These are phyloP conservation scores for Serendipita sp. DNA, from an alignment of 1,284 basidiomycete genomes.

Conservation along the genomic window DNA sequence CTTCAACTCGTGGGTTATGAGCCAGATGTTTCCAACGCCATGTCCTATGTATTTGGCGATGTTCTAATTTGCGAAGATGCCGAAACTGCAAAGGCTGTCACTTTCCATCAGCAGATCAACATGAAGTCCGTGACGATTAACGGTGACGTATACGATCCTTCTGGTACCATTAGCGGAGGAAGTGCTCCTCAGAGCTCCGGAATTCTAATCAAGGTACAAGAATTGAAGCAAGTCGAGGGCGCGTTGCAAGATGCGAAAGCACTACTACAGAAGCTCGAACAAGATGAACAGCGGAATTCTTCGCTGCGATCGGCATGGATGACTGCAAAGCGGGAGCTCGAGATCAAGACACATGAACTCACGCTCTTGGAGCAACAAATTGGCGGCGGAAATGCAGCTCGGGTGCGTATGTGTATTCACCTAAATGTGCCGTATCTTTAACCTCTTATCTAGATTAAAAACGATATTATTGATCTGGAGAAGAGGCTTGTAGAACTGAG, in stretches of 20 bases:
- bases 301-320: slow-evolving; percentile 58
- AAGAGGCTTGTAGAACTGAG: slow-evolving; percentile 55
- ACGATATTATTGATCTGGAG: slow-evolving; percentile 67
- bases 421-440: neutral
- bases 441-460: slow-evolving; percentile 44
- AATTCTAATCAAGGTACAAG: slow-evolving; percentile 74
- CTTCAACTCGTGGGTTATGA: slow-evolving; percentile 78
- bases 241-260: slow-evolving; percentile 40
- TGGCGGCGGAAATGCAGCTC: slow-evolving; percentile 75
- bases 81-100: slow-evolving; percentile 76
- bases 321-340: slow-evolving; percentile 53
- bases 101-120: slow-evolving; percentile 61
- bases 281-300: slow-evolving; percentile 39
- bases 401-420: slow-evolving; percentile 38
- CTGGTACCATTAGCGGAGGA: slow-evolving; percentile 87
- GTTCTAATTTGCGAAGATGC: slow-evolving; percentile 88
- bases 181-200: slow-evolving; percentile 68
- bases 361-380: slow-evolving; percentile 74
- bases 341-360: slow-evolving; percentile 83
- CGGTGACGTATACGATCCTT: slow-evolving; percentile 94
- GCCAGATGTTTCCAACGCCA: slow-evolving; percentile 75
- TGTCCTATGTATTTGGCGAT: slow-evolving; percentile 89
- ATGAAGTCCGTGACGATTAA: slow-evolving; percentile 84
- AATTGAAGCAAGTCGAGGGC: slow-evolving; percentile 47
- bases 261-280: slow-evolving; percentile 42